Evolutionary conservation across 2,329 filamentous ascomycete species (phyloP), one percentile per base, ranked within the genome.

Genomic region (Hawksworthiomyces lignivorus): DNA sequence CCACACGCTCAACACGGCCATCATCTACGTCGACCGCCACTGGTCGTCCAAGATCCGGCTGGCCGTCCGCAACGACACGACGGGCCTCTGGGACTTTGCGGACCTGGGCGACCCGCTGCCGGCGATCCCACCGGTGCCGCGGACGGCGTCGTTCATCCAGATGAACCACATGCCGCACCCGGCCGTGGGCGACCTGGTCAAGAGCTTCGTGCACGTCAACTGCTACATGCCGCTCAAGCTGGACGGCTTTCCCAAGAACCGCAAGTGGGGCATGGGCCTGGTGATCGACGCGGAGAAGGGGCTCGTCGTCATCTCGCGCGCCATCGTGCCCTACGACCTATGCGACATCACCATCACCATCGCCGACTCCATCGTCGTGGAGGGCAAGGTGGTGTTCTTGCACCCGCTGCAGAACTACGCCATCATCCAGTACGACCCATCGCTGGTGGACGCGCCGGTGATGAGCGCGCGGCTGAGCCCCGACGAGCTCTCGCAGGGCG

Each of bases 211-310:
- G 20, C 84, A 92, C 29, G 84, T 98, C 42, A 83, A 86, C 50
- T 94, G 89, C 54, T 85, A 82, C 19, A 90, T 98, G 82, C 92
- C 92, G 0, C 69, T 98, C 48, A 97, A 97, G 69, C 75, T 98
- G 9, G 92, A 98, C 59, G 92, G 92, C n/a, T 98, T 95, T 60
- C 94, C 92, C 6, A 87, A 92, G 61, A 87, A 92, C 51, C 77
- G 88, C 36, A 92, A 94, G 64, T 92, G 88, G 67, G 92, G 92
- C 1, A 96, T 95, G 72, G 92, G 92, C 29, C 69, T 98, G 28
- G 90, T 98, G n/a, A 86, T 98, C 48, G 92, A 98, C 62, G 92
- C 94, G 1, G 87, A 94, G 47, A 90, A 96, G 66, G 92, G 92
- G 15, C 73, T 98, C 15, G 92, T 98, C 7, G 77, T 97, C 46